Evolutionary conservation across 768 basidiomycete genomes (phyloP), one percentile per base, ranked within the genome.

Genomic region (Boletellus ananiceps): DNA sequence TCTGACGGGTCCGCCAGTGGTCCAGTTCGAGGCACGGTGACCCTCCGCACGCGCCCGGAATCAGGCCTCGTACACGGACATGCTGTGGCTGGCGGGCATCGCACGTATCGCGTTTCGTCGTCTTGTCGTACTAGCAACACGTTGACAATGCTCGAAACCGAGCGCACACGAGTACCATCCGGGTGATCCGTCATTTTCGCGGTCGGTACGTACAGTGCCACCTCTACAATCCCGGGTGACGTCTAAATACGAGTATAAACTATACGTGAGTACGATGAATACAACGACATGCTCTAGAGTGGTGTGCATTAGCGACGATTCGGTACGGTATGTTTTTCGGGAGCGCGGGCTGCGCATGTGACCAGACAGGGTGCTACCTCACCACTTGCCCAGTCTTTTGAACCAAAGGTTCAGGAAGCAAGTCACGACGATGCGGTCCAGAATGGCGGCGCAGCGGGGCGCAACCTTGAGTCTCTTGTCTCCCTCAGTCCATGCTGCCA

Each of bases 341-440:
- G 29, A 29, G 29, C 29, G 27, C 27, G 29, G 8, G 2, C 23
- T 2, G 5, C 23, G 41, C 40, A 27, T 2, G 13, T 33, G 14
- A 60, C 32, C 25, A 39, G 3, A 8, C 35, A 29, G 15, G 47
- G 35, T 15, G 29, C 16, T 5, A 34, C 47, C 48, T 69, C 58
- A 79, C 76, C 78, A 79, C 42, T 66, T 57, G 9, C 71, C 73
- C 29, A 71, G 56, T 21, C 61, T 65, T 58, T 67, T 73, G 57
- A 75, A 71, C 78, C 79, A 81, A 21, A 75, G 52, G 58, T 81
- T 75, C 55, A 81, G 63, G 57, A 79, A 67, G 47, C 75, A 78
- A 15, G 79, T 80, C 35, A 81, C 73, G 13, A 81, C 73, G 18
- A 81, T 51, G 35, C 76, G 73, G 61, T 80, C 80, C 33, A 80